These are phyloP conservation scores for Nowakowskiella sp. DNA, from an alignment of 192 early-diverging fungal genomes.

Conservation along the genomic window DNA sequence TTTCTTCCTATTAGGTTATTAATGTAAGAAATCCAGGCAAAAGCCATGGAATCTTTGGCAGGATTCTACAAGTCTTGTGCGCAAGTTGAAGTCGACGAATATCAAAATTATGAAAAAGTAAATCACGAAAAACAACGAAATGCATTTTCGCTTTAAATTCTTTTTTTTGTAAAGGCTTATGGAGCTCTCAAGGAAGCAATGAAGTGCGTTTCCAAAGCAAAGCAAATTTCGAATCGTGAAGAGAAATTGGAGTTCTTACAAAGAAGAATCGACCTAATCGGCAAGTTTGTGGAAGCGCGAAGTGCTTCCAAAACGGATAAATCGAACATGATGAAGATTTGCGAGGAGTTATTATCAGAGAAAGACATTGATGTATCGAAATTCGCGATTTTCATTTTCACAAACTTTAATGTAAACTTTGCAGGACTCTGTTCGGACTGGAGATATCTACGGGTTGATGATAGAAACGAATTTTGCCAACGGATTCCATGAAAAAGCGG, in stretches of 20 bases:
- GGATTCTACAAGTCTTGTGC: constrained; percentile 50
- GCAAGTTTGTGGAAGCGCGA: constrained; percentile 31
- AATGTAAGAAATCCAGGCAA: constrained; percentile 25
- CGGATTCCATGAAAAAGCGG: constrained; percentile 30
- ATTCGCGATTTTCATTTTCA: neutral
- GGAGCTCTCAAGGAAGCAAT: constrained; percentile 38
- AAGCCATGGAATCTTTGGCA: constrained; percentile 37
- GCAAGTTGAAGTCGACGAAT: constrained; percentile 53
- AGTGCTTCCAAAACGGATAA: constrained; percentile 21
- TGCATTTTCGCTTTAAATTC: too few relatives aligned
- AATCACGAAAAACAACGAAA: too few relatives aligned
- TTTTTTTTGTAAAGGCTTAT: constrained; percentile 22
- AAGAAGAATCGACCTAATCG: constrained; percentile 20
- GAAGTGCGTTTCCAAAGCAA: constrained; percentile 27
- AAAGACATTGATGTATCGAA: constrained; percentile 34
- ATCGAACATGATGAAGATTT: constrained; percentile 29
- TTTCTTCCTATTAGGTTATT: neutral
- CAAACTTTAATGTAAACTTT: too few relatives aligned
- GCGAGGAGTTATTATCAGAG: constrained; percentile 34
- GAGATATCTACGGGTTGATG: constrained; percentile 48
- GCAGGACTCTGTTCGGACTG: constrained; percentile 32
- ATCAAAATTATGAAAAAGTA: constrained; percentile 56
- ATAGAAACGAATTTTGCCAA: constrained; percentile 32
- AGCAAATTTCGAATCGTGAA: constrained; percentile 9
- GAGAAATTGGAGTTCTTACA: neutral